These are phyloP conservation scores for Chaetomium olivaceum DNA, from an alignment of 2,329 filamentous ascomycete genomes.

Conservation along the genomic window DNA sequence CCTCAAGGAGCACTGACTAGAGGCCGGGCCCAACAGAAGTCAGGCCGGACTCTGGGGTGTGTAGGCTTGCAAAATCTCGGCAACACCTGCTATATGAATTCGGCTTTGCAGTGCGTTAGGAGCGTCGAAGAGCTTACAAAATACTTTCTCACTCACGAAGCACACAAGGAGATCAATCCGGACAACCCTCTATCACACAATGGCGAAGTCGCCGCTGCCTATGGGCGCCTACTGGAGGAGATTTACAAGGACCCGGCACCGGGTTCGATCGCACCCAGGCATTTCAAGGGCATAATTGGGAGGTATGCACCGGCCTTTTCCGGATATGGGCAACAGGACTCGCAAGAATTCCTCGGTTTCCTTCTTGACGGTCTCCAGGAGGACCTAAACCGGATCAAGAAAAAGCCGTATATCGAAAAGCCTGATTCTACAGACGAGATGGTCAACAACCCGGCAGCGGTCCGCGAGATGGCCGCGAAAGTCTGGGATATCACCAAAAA, in stretches of 20 bases:
- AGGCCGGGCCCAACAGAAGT: conserved; percentile 68
- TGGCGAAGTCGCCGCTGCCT: conserved; percentile 83
- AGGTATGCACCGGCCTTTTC: conserved; percentile 82
- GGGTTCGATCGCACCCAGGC: conserved; percentile 71
- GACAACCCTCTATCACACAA: conserved; percentile 83
- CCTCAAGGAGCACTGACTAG: conserved; percentile 65
- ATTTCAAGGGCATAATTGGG: conserved; percentile 82
- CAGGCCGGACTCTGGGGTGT: conserved; percentile 70
- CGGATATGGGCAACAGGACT: conserved; percentile 94
- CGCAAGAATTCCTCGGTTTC: conserved; percentile 94
- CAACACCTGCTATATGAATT: conserved; percentile 99
- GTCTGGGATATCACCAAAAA: conserved; percentile 91
- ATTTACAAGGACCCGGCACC: conserved; percentile 71
- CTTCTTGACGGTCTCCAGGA: conserved; percentile 93
- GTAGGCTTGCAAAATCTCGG: conserved; percentile 87
- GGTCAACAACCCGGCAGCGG: conserved; percentile 76
- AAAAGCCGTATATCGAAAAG: conserved; percentile 97
- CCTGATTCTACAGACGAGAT: conserved; percentile 97
- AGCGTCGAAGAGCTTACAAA: conserved; percentile 91
- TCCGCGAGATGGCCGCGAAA: conserved; percentile 80
- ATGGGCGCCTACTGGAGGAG: conserved; percentile 71
- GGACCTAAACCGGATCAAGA: conserved; percentile 87
- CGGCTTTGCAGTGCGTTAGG: conserved; percentile 88
- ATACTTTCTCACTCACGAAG: conserved; percentile 79
- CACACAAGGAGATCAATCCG: conserved; percentile 78